Base-by-base conservation (phyloP, 257 asterid species). In the Jasminum sambac region DNA sequence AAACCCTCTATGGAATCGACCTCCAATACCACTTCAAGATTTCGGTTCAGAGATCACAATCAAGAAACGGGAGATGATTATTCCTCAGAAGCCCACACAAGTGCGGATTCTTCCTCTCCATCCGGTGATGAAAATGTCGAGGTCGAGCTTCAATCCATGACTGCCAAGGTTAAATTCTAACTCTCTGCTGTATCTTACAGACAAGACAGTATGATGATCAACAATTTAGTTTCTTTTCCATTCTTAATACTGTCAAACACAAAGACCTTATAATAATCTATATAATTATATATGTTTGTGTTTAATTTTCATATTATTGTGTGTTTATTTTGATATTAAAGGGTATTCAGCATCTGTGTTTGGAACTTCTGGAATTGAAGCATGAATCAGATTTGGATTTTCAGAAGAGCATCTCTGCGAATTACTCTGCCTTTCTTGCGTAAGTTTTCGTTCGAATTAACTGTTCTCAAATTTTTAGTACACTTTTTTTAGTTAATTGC, bases 291-390 rank as follows among this genome's bases (percentile, higher is more conserved):
- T 19, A 16, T 64, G 55, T 5, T n/a, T 50, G 19, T 12, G 23
- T 39, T 55, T 16, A 16, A 42, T 5, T 30, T 34, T 21, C 24
- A 48, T 19, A 48, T 14, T 5, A 16, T 48, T 48, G 2, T 0
- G 12, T 2, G 16, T 34, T 11, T 68, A 12, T 12, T 43, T 21
- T 44, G 38, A 3, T 1, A n/a, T 41, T 64, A 23, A 52, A 89
- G 97, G 97, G 97, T 12, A 82, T 91, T 72, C 87, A 79, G 70
- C 89, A 91, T 75, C 86, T 91, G 10, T 91, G 97, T 72, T 86
- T 91, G 48, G 95, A 91, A 79, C 86, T 91, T 71, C 80, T 89
- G 44, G 97, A 91, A 80, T 81, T 91, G 69, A 91, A 86, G 83
- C 76, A 78, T 44, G 93, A 87, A 78, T 82, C 93, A 2, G 90